Evolutionary conservation across 176 grass and related monocot species (phyloP), one percentile per base, ranked within the genome.

Genomic region (Ampelocalamus luodianensis): DNA sequence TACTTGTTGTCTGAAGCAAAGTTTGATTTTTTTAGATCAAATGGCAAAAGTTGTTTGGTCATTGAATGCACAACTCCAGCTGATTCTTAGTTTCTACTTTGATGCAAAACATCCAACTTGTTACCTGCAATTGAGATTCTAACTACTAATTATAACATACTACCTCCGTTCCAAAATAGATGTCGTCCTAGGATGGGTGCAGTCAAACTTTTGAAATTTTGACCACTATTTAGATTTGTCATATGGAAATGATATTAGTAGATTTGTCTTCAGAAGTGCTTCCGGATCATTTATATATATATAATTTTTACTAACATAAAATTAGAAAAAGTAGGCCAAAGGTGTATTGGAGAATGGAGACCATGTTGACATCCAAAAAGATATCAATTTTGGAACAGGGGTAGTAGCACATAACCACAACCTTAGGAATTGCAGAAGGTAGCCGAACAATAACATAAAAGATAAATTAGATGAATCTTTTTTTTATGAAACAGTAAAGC

Each of bases 21-120:
- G 3, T 68, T 76, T 22, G 12, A 16, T 56, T 59, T 16, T 72
- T 90, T 63, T 69, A 53, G 5, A 65, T 88, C 17, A 61, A 76
- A 20, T 69, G 3, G 34, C 11, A 14, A 17, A 81, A 81, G 62
- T 55, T 23, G 23, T 58, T 53, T 82, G 74, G 12, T 68, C 60
- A 20, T 61, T 2, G 8, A 10, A 15, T 82, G 12, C 23, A 59
- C 26, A 89, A 62, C 64, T 42, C 23, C 9, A 73, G 16, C 26
- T 81, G 8, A 54, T 56, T 86, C n/a, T 44, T 73, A 22, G 72
- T 66, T 78, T 78, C 20, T 63, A 56, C 23, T 78, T 68, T 64
- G 26, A 55, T 43, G 3, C 20, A 22, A 22, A 29, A 4, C 14
- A 76, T 68, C 11, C 6, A 77, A 69, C 6, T 44, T 75, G 48